A percentile compares a stretch with the other conserved stretches of the same genome.
Conservation (phyloP, 225 moss, liverwort and hornwort species). For the Thuidium tamariscinum region DNA sequence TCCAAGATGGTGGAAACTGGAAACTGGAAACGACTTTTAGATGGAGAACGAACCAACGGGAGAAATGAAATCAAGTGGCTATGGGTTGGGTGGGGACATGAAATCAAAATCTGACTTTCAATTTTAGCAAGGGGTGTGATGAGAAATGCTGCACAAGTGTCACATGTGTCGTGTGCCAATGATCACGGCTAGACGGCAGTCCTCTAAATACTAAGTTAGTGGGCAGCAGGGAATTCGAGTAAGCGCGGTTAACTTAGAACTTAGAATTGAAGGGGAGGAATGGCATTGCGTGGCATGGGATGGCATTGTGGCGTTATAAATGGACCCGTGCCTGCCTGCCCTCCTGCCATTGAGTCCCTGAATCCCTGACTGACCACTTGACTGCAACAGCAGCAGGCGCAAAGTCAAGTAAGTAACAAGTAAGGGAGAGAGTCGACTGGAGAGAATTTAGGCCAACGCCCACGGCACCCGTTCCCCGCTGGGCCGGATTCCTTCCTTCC, state of each 20-base stretch:
- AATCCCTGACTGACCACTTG: background rate
- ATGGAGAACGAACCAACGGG: background rate
- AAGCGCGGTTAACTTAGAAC: background rate
- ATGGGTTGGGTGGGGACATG: background rate
- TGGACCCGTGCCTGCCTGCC: constrained; percentile 7
- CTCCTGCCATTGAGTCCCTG: background rate
- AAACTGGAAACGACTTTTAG: background rate
- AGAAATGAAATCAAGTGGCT: background rate
- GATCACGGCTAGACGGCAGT: background rate
- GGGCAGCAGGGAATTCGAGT: background rate
- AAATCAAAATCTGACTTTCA: background rate
- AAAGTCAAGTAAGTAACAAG: background rate
- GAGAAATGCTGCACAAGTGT: background rate
- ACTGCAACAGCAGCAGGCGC: background rate
- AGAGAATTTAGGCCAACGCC: constrained; percentile 22
- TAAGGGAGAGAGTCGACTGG: background rate
- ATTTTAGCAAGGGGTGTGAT: background rate
- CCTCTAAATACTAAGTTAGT: background rate
- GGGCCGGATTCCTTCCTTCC: background rate
- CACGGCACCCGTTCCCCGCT: background rate
- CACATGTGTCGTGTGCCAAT: background rate
- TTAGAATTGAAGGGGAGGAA: background rate
- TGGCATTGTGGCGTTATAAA: background rate
- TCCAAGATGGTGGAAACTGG: background rate
- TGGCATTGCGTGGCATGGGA: background rate